phyloP scores from a whole-genome alignment of 371 early-diverging fungal species.

The Haplosporangium sp. region DNA sequence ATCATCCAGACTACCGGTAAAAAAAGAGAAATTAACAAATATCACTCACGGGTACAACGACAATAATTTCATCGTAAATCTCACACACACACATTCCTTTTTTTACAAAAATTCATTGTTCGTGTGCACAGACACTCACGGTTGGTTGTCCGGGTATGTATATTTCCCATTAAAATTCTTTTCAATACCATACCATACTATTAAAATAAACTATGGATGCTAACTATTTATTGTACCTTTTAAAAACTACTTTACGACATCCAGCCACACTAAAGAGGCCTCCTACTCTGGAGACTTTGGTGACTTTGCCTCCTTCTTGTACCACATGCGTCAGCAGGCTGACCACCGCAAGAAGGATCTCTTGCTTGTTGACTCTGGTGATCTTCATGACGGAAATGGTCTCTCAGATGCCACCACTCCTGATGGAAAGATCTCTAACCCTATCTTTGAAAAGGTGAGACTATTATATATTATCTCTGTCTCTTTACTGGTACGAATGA shows the following conservation, averaged over 20 bases:
- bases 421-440: conserved; percentile 59
- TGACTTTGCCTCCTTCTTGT: conserved; percentile 67
- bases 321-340: conserved; percentile 64
- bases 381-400: conserved; percentile 59
- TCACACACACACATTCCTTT: neutral
- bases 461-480: neutral
- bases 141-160: conserved; percentile 41
- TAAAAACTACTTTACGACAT: neutral
- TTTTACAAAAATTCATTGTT: neutral
- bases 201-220: too few relatives aligned
- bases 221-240: too few relatives aligned
- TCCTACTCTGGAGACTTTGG: conserved; percentile 67
- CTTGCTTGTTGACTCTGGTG: conserved; percentile 65
- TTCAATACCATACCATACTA: neutral
- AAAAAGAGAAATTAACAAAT: neutral
- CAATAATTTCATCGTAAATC: neutral
- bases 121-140: conserved; percentile 29
- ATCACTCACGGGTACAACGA: neutral
- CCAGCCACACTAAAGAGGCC: conserved; percentile 57
- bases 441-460: conserved; percentile 54
- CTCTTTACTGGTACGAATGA: too few relatives aligned
- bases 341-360: conserved; percentile 61
- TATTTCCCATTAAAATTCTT: neutral
- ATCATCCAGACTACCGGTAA: conserved; percentile 61
- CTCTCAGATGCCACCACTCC: conserved; percentile 62